Evolutionary conservation across 2,329 filamentous ascomycete genomes (phyloP), one percentile per base, ranked within the genome.

Genomic region (Aspergillus pseudoglaucus): DNA sequence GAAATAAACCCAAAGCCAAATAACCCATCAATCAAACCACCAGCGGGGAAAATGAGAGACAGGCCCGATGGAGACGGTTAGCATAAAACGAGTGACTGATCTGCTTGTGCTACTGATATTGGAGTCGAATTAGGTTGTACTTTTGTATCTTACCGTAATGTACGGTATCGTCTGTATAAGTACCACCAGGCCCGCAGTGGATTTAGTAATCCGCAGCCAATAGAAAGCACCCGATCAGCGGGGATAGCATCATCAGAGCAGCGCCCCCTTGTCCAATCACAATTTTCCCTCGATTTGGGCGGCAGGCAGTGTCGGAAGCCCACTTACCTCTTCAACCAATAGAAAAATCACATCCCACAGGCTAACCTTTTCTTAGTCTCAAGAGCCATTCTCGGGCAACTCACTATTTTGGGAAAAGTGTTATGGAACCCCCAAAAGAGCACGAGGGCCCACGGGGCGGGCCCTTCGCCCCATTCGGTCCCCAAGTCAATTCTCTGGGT

Each of bases 21-120:
- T 61, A 55, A 58, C 54, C 51, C 53, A 60, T 58, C 53, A 59
- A 56, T 47, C 51, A 57, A 52, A 50, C 55, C 45, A 58, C 56
- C 57, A 54, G 56, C 52, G 60, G 57, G 60, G 61, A 59, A 39
- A 59, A 62, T 58, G 65, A 65, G 61, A 65, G 60, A 66, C 57
- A 59, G 56, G 56, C 54, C 55, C 52, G 55, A 59, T 60, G 59
- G 49, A 50, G 57, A 58, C 54, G 53, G 56, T 54, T 57, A 53
- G 62, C 63, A 61, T 65, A 64, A 67, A 60, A 66, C 64, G 59
- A 54, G 53, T 49, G 57, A 61, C 54, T 62, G 63, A 66, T 66
- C 63, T 65, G 58, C 63, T 45, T 54, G 59, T 65, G 55, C 58
- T 60, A 63, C 33, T 35, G 37, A 15, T 15, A 12, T 39, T 39